These are phyloP conservation scores for Peterozyma toletana DNA, from an alignment of 805 yeast genomes.

Conservation along the genomic window DNA sequence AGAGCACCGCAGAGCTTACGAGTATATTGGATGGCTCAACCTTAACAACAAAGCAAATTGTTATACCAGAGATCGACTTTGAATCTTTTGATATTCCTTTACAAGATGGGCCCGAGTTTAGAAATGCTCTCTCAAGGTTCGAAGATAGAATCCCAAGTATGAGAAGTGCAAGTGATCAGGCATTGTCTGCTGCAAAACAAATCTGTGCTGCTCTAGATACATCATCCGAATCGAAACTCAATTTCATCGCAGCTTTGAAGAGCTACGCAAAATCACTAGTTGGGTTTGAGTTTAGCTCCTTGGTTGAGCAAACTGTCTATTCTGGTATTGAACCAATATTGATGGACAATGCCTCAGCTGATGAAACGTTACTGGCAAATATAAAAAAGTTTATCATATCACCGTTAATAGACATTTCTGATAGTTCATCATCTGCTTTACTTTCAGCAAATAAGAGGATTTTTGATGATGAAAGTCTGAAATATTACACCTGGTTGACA, in stretches of 20 bases:
- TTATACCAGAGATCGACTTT: not conserved
- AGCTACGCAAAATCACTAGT: not conserved
- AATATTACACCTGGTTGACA: constrained; percentile 27
- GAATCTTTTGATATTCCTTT: constrained; percentile 16
- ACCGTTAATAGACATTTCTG: constrained; percentile 8
- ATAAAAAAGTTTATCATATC: constrained; percentile 10
- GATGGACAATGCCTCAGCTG: constrained; percentile 6
- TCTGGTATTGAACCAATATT: constrained; percentile 1
- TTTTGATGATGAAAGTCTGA: constrained; percentile 29
- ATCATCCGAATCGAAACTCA: constrained; percentile 6
- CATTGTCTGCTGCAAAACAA: constrained; percentile 14
- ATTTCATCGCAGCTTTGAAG: constrained; percentile 1
- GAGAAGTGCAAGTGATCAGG: constrained; percentile 11
- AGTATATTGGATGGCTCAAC: not conserved
- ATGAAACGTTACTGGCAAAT: constrained; percentile 10
- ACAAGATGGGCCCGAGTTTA: constrained; percentile 30
- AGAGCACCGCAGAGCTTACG: not conserved
- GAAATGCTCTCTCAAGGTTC: constrained; percentile 19
- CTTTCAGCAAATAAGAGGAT: constrained; percentile 14
- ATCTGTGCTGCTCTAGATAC: constrained; percentile 9
- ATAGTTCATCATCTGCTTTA: not conserved
- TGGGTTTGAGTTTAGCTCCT: not conserved
- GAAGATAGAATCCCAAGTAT: constrained; percentile 18
- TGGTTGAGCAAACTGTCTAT: not conserved
- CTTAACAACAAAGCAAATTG: not conserved